These are phyloP conservation scores for Alternaria sp. DNA, from an alignment of 2,329 filamentous ascomycete species.

Conservation along the genomic window DNA sequence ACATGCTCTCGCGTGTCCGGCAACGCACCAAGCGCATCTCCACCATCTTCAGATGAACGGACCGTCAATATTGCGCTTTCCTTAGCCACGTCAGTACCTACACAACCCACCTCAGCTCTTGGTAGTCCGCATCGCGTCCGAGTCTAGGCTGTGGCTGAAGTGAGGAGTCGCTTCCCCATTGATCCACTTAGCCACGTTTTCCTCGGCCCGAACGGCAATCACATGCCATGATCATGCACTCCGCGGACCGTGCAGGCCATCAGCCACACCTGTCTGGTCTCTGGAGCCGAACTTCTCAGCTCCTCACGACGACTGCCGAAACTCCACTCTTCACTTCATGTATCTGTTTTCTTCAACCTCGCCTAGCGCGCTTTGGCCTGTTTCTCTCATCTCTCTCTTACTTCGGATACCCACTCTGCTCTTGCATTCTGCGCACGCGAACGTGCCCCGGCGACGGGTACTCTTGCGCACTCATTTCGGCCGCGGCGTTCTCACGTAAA, in stretches of 20 bases:
- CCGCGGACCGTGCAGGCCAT: background rate
- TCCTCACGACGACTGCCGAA: background rate
- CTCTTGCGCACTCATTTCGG: slow-evolving; percentile 19
- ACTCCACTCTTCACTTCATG: slow-evolving; percentile 31
- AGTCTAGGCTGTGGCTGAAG: slow-evolving; percentile 27
- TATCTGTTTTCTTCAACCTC: slow-evolving; percentile 22
- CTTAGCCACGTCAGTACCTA: slow-evolving; percentile 22
- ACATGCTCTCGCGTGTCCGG: slow-evolving; percentile 45
- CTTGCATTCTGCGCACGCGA: slow-evolving; percentile 14
- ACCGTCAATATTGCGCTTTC: background rate
- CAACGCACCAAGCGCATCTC: slow-evolving; percentile 47
- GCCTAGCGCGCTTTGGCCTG: slow-evolving; percentile 6
- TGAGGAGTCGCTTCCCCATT: slow-evolving; percentile 6
- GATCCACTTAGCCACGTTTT: slow-evolving; percentile 18
- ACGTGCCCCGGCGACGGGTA: slow-evolving; percentile 8
- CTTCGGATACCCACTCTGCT: slow-evolving; percentile 34
- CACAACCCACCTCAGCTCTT: slow-evolving; percentile 26
- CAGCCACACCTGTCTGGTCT: slow-evolving; percentile 5
- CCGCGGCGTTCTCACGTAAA: slow-evolving; percentile 23
- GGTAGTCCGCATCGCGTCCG: slow-evolving; percentile 18
- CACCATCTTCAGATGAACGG: slow-evolving; percentile 45
- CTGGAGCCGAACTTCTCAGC: background rate
- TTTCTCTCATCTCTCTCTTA: slow-evolving; percentile 15
- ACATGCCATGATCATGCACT: slow-evolving; percentile 11
- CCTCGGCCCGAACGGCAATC: slow-evolving; percentile 19